Base-by-base conservation (phyloP, 176 grass and related monocot genomes). In the Oropetium thomaeum region DNA sequence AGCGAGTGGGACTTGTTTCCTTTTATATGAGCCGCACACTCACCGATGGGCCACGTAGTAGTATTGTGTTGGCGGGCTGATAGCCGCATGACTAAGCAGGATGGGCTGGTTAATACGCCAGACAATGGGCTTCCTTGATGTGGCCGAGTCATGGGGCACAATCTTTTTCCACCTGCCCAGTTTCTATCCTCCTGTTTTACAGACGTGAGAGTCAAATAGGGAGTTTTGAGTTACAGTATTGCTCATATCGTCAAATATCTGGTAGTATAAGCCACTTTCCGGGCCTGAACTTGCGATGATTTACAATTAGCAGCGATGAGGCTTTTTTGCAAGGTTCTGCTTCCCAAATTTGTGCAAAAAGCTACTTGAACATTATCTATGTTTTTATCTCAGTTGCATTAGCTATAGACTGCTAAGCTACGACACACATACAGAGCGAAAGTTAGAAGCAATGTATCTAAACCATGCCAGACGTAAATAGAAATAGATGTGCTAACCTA, bases 301-400 rank as follows among this genome's bases (percentile, higher is more conserved):
- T 64, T 35, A 10, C 25, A 25, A 31, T 44, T 58, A 32, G 31
- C 10, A 43, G 37, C 40, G 7, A 51, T 45, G 5, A 64, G 22
- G 22, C 75, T 23, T 28, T 77, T 51, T 39, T 26, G 44, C 5
- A 35, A 53, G 61, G 10, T 53, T 37, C 17, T 34, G 23, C 53
- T 55, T 43, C 71, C 74, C 31, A 78, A 84, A 84, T 80, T 86
- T 73, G 44, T 16, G 75, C 72, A 68, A 10, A 83, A 85, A 79
- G 66, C 82, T 82, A 67, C 62, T 44, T 68, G 49, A 80, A 80
- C 91, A 90, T 31, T 39, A 61, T 59, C 89, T 62, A 66, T 6
- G 37, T 64, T 66, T 27, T 69, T 26, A 30, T 51, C 42, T 40
- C 42, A 61, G 38, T n/a, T 63, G 11, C 16, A 39, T 31, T 64